Base-by-base conservation (phyloP, 1,139 yeast species). In the Pneumocystis carinii region DNA sequence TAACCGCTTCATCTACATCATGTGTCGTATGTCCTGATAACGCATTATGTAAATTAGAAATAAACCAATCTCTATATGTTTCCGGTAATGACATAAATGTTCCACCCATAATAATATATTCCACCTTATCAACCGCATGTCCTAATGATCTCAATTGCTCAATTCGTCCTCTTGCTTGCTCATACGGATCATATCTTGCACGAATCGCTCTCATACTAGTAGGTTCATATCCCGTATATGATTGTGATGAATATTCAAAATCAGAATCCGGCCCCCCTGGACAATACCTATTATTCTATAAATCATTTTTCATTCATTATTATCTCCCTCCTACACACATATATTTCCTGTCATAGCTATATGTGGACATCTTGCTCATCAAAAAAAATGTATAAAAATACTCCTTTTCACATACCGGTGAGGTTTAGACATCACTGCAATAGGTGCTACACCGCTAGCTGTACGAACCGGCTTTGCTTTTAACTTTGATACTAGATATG, bases 191-290 rank as follows among this genome's bases (percentile, higher is more conserved):
- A 72, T 92, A 94, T 69, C 98, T 81, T 0, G 98, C 98, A 68
- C 98, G 79, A 68, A 92, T 92, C 12, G 98, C 98, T 71, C 99
- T 81, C 99, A 92, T 92, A 1, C 97, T 90, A 0, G 99, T 92
- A 7, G 99, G 99, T 73, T 92, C 99, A 72, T 94, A 92, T 56
- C 99, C 99, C 0, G 99, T 92, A 72, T 92, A 92, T 1, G 97
- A 90, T 75, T 92, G 99, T 1, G 99, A 92, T 0, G 96, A 88
- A 74, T 92, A 92, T 73, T 92, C 99, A 72, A 92, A 92, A 76
- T 92, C 99, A 1, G 95, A 86, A 74, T 92, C 99, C 1, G 99
- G 99, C 0, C 99, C 99, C 66, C 99, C 99, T 3, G 99, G 99
- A 76, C 99, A 92, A 73, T 92, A 92, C 10, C 59, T 57, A 19